Percentiles rank a stretch among this genome's conserved stretches.
Evolutionary conservation across 441 rosid species (phyloP).

Genomic region (Eruca vesicaria): DNA sequence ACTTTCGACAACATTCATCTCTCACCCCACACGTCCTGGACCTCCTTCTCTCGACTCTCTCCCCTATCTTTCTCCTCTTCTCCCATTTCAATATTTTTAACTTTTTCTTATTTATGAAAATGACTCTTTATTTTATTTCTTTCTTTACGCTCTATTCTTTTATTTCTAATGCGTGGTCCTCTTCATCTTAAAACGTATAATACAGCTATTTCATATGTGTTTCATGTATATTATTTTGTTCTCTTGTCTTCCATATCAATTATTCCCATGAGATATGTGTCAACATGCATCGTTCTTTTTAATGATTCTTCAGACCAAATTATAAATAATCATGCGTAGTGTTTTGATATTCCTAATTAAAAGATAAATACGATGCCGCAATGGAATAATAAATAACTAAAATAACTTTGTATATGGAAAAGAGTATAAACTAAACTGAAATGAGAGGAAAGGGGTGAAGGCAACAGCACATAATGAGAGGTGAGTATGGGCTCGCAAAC

Average conservation of each 20-base stretch:
- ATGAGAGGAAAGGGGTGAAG: slow-evolving; percentile 39
- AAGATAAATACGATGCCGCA: slow-evolving; percentile 2
- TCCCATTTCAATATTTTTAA: slow-evolving; percentile 15
- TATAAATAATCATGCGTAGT: neutral
- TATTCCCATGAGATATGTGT: slow-evolving; percentile 1
- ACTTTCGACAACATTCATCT: slow-evolving; percentile 61
- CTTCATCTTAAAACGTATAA: slow-evolving; percentile 19
- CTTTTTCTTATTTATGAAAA: slow-evolving; percentile 5
- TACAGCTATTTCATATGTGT: slow-evolving; percentile 1
- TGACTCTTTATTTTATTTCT: neutral
- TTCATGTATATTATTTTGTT: neutral
- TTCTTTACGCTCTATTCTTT: neutral
- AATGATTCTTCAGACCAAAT: neutral
- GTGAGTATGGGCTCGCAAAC: slow-evolving; percentile 56
- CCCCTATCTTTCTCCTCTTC: slow-evolving; percentile 12
- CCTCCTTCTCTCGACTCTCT: slow-evolving; percentile 48
- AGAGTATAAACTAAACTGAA: neutral
- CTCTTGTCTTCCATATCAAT: neutral
- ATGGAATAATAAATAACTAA: neutral
- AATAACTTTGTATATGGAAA: neutral
- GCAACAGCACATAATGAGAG: slow-evolving; percentile 60
- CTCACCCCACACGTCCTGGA: slow-evolving; percentile 68
- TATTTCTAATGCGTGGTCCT: slow-evolving; percentile 33
- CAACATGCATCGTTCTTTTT: slow-evolving; percentile 14
- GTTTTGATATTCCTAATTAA: slow-evolving; percentile 14